A percentile compares a stretch with the other conserved stretches of the same genome.
phyloP scores from a whole-genome alignment of 2,329 filamentous ascomycete species.

The Cladorrhinum sp. region DNA sequence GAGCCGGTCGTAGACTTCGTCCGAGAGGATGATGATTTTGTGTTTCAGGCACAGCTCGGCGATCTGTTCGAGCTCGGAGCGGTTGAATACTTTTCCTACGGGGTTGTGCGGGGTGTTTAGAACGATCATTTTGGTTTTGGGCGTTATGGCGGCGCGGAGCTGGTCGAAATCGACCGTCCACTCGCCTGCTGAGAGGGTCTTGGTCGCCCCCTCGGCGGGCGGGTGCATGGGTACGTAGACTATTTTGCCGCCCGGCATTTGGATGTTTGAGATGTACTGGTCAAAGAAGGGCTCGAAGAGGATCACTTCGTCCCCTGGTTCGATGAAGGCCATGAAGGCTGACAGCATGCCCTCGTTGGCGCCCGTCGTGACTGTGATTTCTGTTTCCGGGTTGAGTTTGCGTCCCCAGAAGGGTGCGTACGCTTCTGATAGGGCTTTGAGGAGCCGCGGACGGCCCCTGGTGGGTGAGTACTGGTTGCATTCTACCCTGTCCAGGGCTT shows the following conservation, averaged over 20 bases:
- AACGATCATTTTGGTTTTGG: conserved; percentile 94
- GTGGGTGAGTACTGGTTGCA: conserved; percentile 99
- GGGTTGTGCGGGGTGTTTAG: conserved; percentile 87
- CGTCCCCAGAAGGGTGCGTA: conserved; percentile 83
- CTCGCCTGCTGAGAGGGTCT: conserved; percentile 80
- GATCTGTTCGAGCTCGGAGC: conserved; percentile 77
- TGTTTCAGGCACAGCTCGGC: conserved; percentile 88
- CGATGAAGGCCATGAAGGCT: conserved; percentile 97
- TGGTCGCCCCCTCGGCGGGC: conserved; percentile 71
- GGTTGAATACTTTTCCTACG: conserved; percentile 91
- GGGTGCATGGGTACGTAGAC: conserved; percentile 95
- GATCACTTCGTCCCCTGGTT: conserved; percentile 92
- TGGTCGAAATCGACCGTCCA: conserved; percentile 86
- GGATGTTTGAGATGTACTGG: conserved; percentile 79
- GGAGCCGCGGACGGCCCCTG: conserved; percentile 84
- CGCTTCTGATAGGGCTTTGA: conserved; percentile 87
- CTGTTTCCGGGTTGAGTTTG: conserved; percentile 78
- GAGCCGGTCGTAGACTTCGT: conserved; percentile 91
- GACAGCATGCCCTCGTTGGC: conserved; percentile 91
- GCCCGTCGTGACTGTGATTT: conserved; percentile 91
- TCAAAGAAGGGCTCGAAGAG: conserved; percentile 99
- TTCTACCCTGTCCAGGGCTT: conserved; percentile 83
- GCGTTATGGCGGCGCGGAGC: conserved; percentile 70
- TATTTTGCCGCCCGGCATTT: conserved; percentile 94
- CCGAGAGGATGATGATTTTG: conserved; percentile 88